A percentile compares a stretch with the other conserved stretches of the same genome.
phyloP scores from a whole-genome alignment of 371 early-diverging fungal genomes.

The Saksenaea oblongispora region DNA sequence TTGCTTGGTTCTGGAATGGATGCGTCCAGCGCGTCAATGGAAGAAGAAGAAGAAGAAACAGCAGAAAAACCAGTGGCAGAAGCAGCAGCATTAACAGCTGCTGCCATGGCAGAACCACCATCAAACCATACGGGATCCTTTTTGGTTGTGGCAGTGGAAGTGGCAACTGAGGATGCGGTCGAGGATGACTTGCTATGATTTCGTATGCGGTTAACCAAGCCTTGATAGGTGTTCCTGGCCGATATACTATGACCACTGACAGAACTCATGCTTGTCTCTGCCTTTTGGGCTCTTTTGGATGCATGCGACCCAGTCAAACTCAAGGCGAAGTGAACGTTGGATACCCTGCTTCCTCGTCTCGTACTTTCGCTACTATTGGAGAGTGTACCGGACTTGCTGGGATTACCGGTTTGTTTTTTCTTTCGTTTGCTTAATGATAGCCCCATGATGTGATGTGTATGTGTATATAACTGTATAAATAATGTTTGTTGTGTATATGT shows the following conservation, averaged over 20 bases:
- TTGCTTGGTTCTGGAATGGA: background rate
- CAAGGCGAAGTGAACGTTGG: background rate
- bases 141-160: background rate
- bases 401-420: background rate
- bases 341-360: background rate
- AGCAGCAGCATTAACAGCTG: background rate
- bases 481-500: too few relatives aligned
- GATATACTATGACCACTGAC: background rate
- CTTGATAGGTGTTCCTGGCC: background rate
- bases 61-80: background rate
- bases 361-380: background rate
- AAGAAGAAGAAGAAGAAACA: background rate
- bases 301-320: background rate
- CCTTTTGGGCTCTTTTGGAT: background rate
- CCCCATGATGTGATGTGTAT: background rate
- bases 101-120: background rate
- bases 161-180: background rate
- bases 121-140: background rate
- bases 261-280: background rate
- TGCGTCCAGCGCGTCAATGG: constrained; percentile 2
- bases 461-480: too few relatives aligned
- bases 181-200: background rate
- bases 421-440: constrained; percentile 1
- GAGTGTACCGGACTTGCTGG: background rate
- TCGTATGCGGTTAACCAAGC: background rate